A percentile compares a stretch with the other conserved stretches of the same genome.
phyloP scores from a whole-genome alignment of 345 rosid species.

The Kandelia obovata region DNA sequence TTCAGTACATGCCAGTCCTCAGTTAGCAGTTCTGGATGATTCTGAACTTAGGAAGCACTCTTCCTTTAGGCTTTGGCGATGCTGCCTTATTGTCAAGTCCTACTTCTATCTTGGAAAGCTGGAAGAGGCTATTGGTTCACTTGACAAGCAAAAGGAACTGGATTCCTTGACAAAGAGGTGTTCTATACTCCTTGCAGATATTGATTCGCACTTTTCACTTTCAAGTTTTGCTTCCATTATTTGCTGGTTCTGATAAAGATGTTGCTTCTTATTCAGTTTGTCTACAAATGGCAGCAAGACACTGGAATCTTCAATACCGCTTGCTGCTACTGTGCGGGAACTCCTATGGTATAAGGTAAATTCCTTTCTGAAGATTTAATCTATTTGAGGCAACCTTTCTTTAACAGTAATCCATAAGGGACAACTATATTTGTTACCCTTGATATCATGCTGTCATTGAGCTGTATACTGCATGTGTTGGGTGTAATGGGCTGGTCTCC shows the following conservation, averaged over 20 bases:
- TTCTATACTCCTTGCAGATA: neutral
- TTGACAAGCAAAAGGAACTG: conserved; percentile 61
- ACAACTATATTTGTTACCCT: neutral
- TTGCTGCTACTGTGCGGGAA: conserved; percentile 58
- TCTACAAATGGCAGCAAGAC: conserved; percentile 43
- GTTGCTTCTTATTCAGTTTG: conserved; percentile 7
- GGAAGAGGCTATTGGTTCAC: conserved; percentile 69
- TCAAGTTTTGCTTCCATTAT: neutral
- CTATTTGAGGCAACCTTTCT: neutral
- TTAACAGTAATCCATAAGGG: too few species aligned
- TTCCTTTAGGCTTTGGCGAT: conserved; percentile 63
- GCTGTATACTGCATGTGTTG: neutral
- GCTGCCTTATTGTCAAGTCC: conserved; percentile 59
- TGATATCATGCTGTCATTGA: too few species aligned
- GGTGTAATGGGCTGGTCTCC: neutral
- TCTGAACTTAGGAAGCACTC: conserved; percentile 38
- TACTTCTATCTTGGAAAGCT: conserved; percentile 80
- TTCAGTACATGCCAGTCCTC: conserved; percentile 21
- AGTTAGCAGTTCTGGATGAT: conserved; percentile 34
- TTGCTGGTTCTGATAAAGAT: conserved; percentile 16
- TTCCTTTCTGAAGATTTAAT: neutral
- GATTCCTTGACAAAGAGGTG: conserved; percentile 38
- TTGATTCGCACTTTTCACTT: conserved; percentile 2
- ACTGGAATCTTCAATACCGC: conserved; percentile 56
- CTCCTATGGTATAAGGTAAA: conserved; percentile 74